A percentile compares a stretch with the other conserved stretches of the same genome.
Conservation (phyloP, 345 rosid species). For the Cardiospermum halicacabum region DNA sequence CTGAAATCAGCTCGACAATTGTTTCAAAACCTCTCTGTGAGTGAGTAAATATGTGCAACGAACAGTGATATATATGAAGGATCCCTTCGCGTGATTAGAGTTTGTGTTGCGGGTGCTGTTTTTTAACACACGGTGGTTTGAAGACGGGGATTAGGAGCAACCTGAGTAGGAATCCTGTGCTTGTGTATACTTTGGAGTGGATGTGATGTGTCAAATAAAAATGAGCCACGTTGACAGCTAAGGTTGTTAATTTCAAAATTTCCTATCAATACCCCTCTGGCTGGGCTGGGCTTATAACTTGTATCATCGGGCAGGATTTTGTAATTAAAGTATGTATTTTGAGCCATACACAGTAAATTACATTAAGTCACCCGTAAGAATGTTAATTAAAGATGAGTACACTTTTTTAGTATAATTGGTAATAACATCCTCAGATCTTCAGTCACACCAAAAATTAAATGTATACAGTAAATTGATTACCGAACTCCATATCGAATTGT, state of each 20-base stretch:
- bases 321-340: no score
- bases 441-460: no score
- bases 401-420: no score
- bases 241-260: not conserved
- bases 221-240: slow-evolving; percentile 9
- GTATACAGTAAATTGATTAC: no score
- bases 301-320: no score
- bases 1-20: not conserved
- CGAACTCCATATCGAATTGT: no score
- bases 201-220: not conserved
- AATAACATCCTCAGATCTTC: no score
- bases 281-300: not conserved
- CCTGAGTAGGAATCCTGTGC: slow-evolving; percentile 5
- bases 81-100: not conserved
- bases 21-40: not conserved
- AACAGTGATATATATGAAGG: slow-evolving; percentile 22
- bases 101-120: not conserved
- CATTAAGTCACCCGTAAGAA: no score
- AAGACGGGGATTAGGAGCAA: not conserved
- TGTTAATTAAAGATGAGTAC: no score
- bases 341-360: no score
- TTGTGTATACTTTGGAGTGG: not conserved
- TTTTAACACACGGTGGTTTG: slow-evolving; percentile 7
- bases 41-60: slow-evolving; percentile 7
- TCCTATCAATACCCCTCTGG: not conserved